These are phyloP conservation scores for Aegilops longissima DNA, from an alignment of 176 grass and related monocot species.

Conservation along the genomic window DNA sequence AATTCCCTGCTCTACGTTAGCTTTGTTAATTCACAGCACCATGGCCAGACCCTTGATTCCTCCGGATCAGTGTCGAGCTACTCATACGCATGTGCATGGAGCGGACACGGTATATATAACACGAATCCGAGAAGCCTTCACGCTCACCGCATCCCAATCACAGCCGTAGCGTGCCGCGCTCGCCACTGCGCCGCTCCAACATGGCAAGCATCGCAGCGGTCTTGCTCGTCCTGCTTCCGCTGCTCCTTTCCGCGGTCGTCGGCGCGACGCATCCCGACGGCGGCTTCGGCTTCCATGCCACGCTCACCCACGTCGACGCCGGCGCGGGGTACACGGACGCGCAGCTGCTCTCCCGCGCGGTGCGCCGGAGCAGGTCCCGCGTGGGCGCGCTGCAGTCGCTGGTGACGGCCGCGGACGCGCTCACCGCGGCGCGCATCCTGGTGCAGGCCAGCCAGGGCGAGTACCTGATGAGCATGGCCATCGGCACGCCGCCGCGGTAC, in stretches of 20 bases:
- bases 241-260: background rate
- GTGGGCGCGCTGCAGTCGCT: constrained; percentile 48
- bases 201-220: background rate
- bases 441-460: constrained; percentile 55
- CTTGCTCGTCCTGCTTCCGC: constrained; percentile 21
- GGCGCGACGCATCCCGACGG: background rate
- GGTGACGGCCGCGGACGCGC: constrained; percentile 27
- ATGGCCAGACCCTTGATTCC: constrained; percentile 7
- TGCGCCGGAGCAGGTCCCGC: constrained; percentile 48
- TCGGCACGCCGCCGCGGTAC: constrained; percentile 62
- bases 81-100: constrained; percentile 1
- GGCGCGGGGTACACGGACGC: constrained; percentile 22
- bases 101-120: constrained; percentile 26
- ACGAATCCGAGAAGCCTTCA: constrained; percentile 17
- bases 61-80: constrained; percentile 36
- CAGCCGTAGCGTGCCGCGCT: constrained; percentile 7
- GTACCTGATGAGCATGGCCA: constrained; percentile 68
- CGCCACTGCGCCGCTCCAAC: background rate
- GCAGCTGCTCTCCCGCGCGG: constrained; percentile 49
- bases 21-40: background rate
- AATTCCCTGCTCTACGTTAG: background rate
- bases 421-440: constrained; percentile 34
- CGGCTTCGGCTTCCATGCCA: constrained; percentile 43
- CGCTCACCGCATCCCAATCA: constrained; percentile 39
- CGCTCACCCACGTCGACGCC: constrained; percentile 53